Evolutionary conservation across 805 yeast species (phyloP).

Genomic region (Wickerhamomyces xylosicus): DNA sequence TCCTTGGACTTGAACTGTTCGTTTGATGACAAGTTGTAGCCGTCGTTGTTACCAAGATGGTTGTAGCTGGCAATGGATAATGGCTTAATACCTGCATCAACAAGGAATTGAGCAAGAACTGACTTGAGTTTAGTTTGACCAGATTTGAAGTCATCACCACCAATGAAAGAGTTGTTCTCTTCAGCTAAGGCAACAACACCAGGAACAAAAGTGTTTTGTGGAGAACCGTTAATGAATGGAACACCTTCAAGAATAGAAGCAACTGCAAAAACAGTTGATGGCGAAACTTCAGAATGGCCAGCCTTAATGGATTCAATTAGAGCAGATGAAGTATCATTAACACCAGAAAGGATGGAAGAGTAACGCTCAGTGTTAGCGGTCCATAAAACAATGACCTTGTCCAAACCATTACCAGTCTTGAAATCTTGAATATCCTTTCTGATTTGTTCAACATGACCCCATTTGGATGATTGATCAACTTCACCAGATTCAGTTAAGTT

Average conservation of each 20-base stretch:
- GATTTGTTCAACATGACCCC: constrained; percentile 83
- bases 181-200: constrained; percentile 90
- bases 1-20: constrained; percentile 93
- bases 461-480: constrained; percentile 51
- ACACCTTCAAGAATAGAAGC: constrained; percentile 83
- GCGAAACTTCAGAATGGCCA: constrained; percentile 79
- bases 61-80: constrained; percentile 91
- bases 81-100: constrained; percentile 96
- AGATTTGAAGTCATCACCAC: constrained; percentile 95
- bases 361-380: constrained; percentile 96
- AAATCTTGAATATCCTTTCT: constrained; percentile 77
- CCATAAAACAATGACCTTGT: constrained; percentile 88
- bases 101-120: constrained; percentile 91
- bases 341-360: constrained; percentile 65
- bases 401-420: constrained; percentile 62
- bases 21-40: constrained; percentile 84
- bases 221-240: constrained; percentile 93
- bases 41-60: constrained; percentile 95
- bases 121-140: constrained; percentile 96
- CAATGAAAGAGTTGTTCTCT: constrained; percentile 63
- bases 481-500: constrained; percentile 43
- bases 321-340: constrained; percentile 83
- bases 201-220: constrained; percentile 95
- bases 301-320: constrained; percentile 61
- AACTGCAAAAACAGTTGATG: constrained; percentile 90